Percentiles rank a stretch among this genome's conserved stretches.
Evolutionary conservation across 805 yeast species (phyloP).

Genomic region (Saturnispora dispora): DNA sequence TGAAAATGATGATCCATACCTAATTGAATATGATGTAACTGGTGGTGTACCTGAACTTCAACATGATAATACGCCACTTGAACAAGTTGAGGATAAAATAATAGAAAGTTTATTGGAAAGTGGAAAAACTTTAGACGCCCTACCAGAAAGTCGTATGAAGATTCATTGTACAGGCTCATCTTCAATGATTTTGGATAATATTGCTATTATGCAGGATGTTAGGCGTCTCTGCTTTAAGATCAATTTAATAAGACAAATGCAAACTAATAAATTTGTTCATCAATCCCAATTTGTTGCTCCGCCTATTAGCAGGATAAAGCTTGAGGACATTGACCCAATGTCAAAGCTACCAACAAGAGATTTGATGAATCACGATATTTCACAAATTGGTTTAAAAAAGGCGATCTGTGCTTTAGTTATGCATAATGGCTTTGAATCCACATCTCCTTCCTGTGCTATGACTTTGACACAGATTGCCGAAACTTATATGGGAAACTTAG

Average conservation of each 20-base stretch:
- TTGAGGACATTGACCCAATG: conserved; percentile 73
- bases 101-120: conserved; percentile 29
- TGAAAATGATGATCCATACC: conserved; percentile 53
- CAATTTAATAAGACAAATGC: conserved; percentile 81
- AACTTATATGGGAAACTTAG: conserved; percentile 64
- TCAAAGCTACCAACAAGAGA: conserved; percentile 70
- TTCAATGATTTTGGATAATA: conserved; percentile 52
- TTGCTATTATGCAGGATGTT: conserved; percentile 76
- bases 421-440: conserved; percentile 86
- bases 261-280: conserved; percentile 67
- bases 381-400: conserved; percentile 56
- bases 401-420: conserved; percentile 71
- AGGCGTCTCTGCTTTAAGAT: conserved; percentile 84
- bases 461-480: conserved; percentile 79
- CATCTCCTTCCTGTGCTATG: conserved; percentile 70
- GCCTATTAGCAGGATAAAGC: conserved; percentile 45
- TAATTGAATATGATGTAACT: conserved; percentile 75
- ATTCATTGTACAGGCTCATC: conserved; percentile 49
- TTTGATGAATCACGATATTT: conserved; percentile 45
- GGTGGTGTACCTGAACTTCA: conserved; percentile 68
- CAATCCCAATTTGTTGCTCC: conserved; percentile 68
- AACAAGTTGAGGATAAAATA: conserved; percentile 35
- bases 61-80: conserved; percentile 42
- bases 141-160: conserved; percentile 33
- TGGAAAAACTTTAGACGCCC: conserved; percentile 27